A percentile compares a stretch with the other conserved stretches of the same genome.
phyloP scores from a whole-genome alignment of 2,329 filamentous ascomycete species.

The Setomelanomma holmii region DNA sequence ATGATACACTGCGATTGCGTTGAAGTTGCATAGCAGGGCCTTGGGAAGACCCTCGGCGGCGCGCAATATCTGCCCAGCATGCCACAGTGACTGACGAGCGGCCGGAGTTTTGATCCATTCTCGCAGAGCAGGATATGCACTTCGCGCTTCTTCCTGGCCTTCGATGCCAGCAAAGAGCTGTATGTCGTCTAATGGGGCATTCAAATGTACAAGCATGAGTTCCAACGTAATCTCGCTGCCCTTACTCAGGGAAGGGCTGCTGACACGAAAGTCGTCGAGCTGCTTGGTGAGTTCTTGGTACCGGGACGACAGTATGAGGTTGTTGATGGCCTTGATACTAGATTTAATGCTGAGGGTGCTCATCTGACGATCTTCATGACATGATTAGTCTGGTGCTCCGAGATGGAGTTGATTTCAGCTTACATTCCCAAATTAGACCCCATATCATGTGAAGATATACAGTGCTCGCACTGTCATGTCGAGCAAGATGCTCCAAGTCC shows the following conservation, averaged over 20 bases:
- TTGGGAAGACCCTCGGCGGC: constrained; percentile 63
- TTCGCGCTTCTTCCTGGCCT: constrained; percentile 69
- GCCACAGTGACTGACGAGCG: constrained; percentile 68
- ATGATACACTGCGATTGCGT: constrained; percentile 73
- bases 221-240: constrained; percentile 48
- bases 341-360: constrained; percentile 60
- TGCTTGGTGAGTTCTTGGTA: constrained; percentile 66
- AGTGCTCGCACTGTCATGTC: constrained; percentile 52
- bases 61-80: constrained; percentile 71
- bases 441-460: constrained; percentile 72
- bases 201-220: constrained; percentile 68
- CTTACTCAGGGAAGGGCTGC: constrained; percentile 50
- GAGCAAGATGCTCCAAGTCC: constrained; percentile 30
- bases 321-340: constrained; percentile 27
- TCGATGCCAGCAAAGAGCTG: constrained; percentile 73
- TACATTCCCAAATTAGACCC: constrained; percentile 70
- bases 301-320: constrained; percentile 48
- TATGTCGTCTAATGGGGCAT: constrained; percentile 69
- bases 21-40: constrained; percentile 68
- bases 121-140: constrained; percentile 64
- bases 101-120: constrained; percentile 65
- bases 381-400: background rate
- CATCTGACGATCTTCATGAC: constrained; percentile 56
- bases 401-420: too few species aligned
- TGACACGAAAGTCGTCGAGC: constrained; percentile 60